phyloP scores from a whole-genome alignment of 352 stramenopile genomes.

The Blastocystis sp. region DNA sequence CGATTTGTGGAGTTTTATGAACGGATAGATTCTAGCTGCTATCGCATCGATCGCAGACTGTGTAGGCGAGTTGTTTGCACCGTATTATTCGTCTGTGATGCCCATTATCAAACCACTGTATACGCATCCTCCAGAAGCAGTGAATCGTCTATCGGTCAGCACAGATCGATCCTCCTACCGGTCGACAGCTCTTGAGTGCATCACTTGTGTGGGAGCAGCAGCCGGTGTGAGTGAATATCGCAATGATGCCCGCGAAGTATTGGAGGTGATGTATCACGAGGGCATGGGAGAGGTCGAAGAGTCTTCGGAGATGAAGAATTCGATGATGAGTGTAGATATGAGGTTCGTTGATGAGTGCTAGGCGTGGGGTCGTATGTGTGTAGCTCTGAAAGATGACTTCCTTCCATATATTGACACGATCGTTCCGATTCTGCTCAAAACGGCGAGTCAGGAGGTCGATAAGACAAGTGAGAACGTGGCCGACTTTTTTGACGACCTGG shows the following conservation, averaged over 20 bases:
- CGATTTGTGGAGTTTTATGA: not conserved
- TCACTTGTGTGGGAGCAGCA: constrained; percentile 47
- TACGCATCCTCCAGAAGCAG: constrained; percentile 3
- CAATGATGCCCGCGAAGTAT: constrained; percentile 45
- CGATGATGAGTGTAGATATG: constrained; percentile 26
- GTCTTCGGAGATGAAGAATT: constrained; percentile 48
- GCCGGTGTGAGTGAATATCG: not conserved
- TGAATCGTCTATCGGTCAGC: not conserved
- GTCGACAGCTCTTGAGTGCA: constrained; percentile 49
- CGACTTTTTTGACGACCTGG: constrained; percentile 17
- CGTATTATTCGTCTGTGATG: constrained; percentile 44
- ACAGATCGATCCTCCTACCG: constrained; percentile 35
- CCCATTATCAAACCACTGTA: constrained; percentile 56
- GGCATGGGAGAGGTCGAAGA: constrained; percentile 60
- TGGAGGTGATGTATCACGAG: constrained; percentile 61
- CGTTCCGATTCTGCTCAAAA: constrained; percentile 51
- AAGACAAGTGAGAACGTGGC: not conserved
- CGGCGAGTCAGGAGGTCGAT: constrained; percentile 16
- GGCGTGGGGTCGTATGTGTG: constrained; percentile 59
- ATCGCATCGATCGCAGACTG: constrained; percentile 55
- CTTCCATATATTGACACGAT: constrained; percentile 43
- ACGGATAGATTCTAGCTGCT: constrained; percentile 11
- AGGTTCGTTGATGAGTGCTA: not conserved
- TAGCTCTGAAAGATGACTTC: constrained; percentile 58
- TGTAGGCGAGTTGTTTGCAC: not conserved